Evolutionary conservation across 345 rosid species (phyloP).

Genomic region (Eutrema yunnanense): DNA sequence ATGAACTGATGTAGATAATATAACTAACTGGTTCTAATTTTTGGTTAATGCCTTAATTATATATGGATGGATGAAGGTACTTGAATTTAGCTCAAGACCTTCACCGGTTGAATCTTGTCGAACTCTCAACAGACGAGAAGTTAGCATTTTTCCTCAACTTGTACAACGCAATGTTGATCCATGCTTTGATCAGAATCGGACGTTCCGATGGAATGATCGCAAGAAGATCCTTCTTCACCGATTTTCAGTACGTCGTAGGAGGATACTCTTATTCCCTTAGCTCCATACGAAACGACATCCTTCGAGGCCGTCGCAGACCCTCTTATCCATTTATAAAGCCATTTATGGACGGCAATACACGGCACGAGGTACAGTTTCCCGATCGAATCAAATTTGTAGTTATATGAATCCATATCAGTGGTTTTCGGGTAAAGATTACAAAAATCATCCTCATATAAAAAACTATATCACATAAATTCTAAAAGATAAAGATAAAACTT

Average conservation of each 20-base stretch:
- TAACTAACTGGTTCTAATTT: neutral
- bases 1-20: no score
- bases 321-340: constrained; percentile 60
- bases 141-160: constrained; percentile 78
- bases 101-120: constrained; percentile 60
- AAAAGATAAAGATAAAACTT: no score
- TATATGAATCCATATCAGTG: no score
- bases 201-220: constrained; percentile 60
- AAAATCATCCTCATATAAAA: no score
- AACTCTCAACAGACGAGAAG: constrained; percentile 51
- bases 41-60: neutral
- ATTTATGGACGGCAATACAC: constrained; percentile 42
- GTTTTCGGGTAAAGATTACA: no score
- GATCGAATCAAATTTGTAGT: no score
- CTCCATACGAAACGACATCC: constrained; percentile 62
- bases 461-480: no score
- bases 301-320: constrained; percentile 52
- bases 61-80: constrained; percentile 40
- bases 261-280: constrained; percentile 65
- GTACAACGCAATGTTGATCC: constrained; percentile 90
- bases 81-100: constrained; percentile 59
- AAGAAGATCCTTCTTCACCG: constrained; percentile 55
- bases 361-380: constrained; percentile 38
- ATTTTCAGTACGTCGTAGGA: constrained; percentile 74
- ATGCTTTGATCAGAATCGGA: constrained; percentile 68